Conservation (phyloP, 371 early-diverging fungal species). For the Batkoa obscura region DNA sequence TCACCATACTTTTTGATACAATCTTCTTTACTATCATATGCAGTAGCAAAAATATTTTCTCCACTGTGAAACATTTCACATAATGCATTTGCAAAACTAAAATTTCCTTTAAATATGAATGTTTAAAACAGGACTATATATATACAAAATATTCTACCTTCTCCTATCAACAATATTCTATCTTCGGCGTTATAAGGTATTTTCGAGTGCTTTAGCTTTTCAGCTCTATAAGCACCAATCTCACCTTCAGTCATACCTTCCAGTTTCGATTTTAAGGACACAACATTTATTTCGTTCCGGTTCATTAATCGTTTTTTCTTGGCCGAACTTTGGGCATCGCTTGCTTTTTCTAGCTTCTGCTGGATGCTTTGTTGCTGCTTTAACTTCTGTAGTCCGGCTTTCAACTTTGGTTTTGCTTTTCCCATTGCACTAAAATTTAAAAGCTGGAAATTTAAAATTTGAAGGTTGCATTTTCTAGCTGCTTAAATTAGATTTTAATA, state of each 20-base stretch:
- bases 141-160: neutral
- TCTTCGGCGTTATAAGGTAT: neutral
- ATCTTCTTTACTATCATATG: conserved; percentile 44
- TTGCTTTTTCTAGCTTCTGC: neutral
- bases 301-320: neutral
- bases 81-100: conserved; percentile 59
- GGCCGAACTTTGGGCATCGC: neutral
- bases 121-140: neutral
- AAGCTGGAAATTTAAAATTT: no score
- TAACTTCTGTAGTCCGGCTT: neutral
- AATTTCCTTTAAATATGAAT: conserved; percentile 35
- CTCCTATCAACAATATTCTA: conserved; percentile 2
- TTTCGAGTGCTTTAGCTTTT: conserved; percentile 2
- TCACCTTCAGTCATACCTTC: neutral
- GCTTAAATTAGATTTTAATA: no score
- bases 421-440: no score
- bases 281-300: neutral
- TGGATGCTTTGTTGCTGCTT: neutral
- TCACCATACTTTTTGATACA: conserved; percentile 58
- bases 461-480: no score
- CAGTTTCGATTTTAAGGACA: neutral
- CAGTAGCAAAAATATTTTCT: conserved; percentile 47
- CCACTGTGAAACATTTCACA: conserved; percentile 29
- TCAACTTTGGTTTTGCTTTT: neutral
- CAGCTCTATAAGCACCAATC: neutral